phyloP scores from a whole-genome alignment of 371 early-diverging fungal genomes.

The Mucor plumbeus region DNA sequence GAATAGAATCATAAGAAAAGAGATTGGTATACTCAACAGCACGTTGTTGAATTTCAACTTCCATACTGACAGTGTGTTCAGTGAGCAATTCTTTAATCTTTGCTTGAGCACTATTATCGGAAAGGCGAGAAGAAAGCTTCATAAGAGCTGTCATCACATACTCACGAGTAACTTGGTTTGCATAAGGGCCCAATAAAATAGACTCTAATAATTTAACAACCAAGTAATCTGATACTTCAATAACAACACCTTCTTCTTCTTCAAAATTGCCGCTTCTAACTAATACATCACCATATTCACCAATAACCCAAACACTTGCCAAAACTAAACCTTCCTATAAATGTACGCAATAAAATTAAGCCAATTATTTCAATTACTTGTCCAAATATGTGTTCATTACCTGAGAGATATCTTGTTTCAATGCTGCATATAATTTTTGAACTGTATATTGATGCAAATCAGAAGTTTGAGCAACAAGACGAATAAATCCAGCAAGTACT shows the following conservation, averaged over 20 bases:
- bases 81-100: constrained; percentile 66
- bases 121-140: constrained; percentile 87
- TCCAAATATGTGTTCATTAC: constrained; percentile 17
- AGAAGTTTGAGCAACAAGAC: constrained; percentile 72
- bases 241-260: constrained; percentile 64
- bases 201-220: constrained; percentile 76
- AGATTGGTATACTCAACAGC: constrained; percentile 89
- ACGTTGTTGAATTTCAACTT: constrained; percentile 94
- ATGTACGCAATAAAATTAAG: too few species aligned
- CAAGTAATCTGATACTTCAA: constrained; percentile 74
- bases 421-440: constrained; percentile 82
- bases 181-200: constrained; percentile 80
- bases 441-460: constrained; percentile 88
- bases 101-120: constrained; percentile 46
- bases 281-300: constrained; percentile 96
- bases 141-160: constrained; percentile 87
- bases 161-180: constrained; percentile 78
- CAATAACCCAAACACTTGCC: constrained; percentile 93
- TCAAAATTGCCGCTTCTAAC: constrained; percentile 69
- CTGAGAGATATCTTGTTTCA: constrained; percentile 81
- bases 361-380: neutral
- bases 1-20: constrained; percentile 74
- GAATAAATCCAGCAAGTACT: constrained; percentile 73
- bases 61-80: constrained; percentile 71
- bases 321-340: constrained; percentile 86